Percentiles rank a stretch among this genome's conserved stretches.
These are phyloP conservation scores for Phytopythium aichiense DNA, from an alignment of 352 stramenopile genomes.

Conservation along the genomic window DNA sequence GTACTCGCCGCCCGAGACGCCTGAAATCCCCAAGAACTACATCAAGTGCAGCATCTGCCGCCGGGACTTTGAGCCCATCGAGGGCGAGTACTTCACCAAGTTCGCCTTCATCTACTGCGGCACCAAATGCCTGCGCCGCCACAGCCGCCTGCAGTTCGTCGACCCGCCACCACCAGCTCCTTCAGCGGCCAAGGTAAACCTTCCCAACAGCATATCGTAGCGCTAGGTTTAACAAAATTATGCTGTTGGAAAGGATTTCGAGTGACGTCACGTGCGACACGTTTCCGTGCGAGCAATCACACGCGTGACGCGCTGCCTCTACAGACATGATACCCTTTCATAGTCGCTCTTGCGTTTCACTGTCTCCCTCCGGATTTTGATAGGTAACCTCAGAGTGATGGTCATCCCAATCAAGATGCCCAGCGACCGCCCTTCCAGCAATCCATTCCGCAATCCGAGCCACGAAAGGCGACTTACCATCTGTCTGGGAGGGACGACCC, in stretches of 20 bases:
- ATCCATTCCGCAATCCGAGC: constrained; percentile 1
- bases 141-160: constrained; percentile 30
- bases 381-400: not conserved
- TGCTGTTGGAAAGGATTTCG: not conserved
- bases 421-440: not conserved
- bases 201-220: not conserved
- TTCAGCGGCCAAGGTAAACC: not conserved
- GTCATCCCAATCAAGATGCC: not conserved
- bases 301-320: constrained; percentile 1
- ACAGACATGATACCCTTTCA: not conserved
- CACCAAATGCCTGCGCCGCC: constrained; percentile 77
- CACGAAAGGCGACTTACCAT: not conserved
- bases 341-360: not conserved
- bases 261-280: constrained; percentile 7
- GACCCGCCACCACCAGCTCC: not conserved
- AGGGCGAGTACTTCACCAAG: constrained; percentile 86
- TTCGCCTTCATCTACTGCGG: constrained; percentile 80
- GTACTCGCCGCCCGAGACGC: constrained; percentile 52
- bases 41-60: constrained; percentile 72
- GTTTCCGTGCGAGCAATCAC: not conserved
- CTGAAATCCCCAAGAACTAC: constrained; percentile 65
- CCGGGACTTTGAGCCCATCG: constrained; percentile 74
- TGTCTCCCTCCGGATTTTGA: not conserved
- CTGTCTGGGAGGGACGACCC: not conserved
- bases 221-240: constrained; percentile 6